Evolutionary conservation across 192 early-diverging fungal species (phyloP), one percentile per base, ranked within the genome.

Genomic region (Paraglomus occultum): DNA sequence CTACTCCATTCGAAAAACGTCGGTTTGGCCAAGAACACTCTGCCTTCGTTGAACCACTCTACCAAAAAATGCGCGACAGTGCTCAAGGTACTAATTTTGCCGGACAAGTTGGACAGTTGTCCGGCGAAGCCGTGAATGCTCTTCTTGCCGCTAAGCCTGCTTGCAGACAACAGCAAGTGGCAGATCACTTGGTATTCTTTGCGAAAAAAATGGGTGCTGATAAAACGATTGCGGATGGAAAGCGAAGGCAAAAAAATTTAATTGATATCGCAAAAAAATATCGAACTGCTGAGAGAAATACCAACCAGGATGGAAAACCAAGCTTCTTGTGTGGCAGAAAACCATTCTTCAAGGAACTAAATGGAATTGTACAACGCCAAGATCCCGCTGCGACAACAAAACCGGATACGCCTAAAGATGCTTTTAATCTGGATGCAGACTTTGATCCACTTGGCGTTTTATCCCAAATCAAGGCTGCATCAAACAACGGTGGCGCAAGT

Each of bases 1-100:
- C 31, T 3, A 3, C 31, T 31, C 31, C 31, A 31, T 12, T 66
- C 42, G 6, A 5, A 5, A 66, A 66, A 66, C 50, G 64, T 40
- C 22, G 64, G 12, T 66, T 66, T 51, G 64, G 64, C 5, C 51
- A 53, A 66, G 64, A 66, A 51, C 64, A 66, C 52, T 52, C 64
- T 15, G 42, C 64, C 6, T 5, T 5, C 40, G 64, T 51, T 66
- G 64, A 66, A 20, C 15, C 5, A 17, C 40, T 39, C 20, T 66
- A 11, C 1, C 49, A 66, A 42, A 44, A 53, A 6, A 20, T 66
- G n/a, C 50, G 52, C 6, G 64, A 66, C 52, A 18, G 38, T 7
- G 64, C 50, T 66, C 10, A 51, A 38, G 64, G 64, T n/a, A 42
- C 64, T 40, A n/a, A n/a, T 40, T 31, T 15, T 5, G 64, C 50